Evolutionary conservation across 306 rosid genomes (phyloP), one percentile per base, ranked within the genome.

Genomic region (Acacia confusa): DNA sequence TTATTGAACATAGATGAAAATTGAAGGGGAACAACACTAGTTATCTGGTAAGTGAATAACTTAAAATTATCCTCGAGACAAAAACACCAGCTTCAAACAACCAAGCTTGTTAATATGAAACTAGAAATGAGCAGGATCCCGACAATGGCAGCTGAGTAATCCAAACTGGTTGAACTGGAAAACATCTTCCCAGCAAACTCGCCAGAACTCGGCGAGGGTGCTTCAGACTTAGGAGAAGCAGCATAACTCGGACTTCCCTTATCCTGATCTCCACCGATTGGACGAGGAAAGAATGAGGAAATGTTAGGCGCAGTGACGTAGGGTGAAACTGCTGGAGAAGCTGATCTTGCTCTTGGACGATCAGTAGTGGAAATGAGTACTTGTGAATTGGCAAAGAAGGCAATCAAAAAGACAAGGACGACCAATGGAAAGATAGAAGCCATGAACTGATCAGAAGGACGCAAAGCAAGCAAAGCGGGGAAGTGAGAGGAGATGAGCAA

Each of bases 201-300:
- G 44, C 89, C 86, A 0, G 89, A 76, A 81, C 55, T 78, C 1
- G 86, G 83, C 0, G 73, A 60, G 13, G 68, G 28, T 32, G 85
- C 78, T 57, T 55, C 78, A 3, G 73, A 7, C 13, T 44, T 22
- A 25, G 87, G 86, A 60, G 82, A 34, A 30, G 78, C 78, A 32
- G 82, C 82, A 12, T 74, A 60, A 68, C 61, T 78, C 75, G 44
- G 40, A 36, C 85, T 80, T 70, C 58, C n/a, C 19, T 28, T 6
- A 25, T 82, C 82, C 11, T 36, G 40, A 36, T 36, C 40, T 7
- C 36, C 81, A 40, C 63, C 57, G 17, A 88, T 67, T 32, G 92
- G 84, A 81, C 86, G 79, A 30, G 90, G 91, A 25, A 88, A 90
- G 79, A 90, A 90, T 1, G 89, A 84, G 24, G 89, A 81, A 68